Base-by-base conservation (phyloP, 2,329 filamentous ascomycete species). In the Rhynchosporium agropyri region DNA sequence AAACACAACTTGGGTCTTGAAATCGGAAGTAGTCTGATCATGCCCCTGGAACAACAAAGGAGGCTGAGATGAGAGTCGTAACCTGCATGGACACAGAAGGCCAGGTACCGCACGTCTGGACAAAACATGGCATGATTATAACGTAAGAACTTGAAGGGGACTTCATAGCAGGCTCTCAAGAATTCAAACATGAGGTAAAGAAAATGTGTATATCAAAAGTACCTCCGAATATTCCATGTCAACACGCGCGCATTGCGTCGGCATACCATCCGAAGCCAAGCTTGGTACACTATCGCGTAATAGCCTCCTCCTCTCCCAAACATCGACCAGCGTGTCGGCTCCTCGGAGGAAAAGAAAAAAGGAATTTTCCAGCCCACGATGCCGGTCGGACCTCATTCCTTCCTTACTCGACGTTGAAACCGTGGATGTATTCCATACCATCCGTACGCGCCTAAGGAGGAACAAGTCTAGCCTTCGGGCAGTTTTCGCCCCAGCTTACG, bases 111-210 rank as follows among this genome's bases (percentile, higher is more conserved):
- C 12, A 43, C 20, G 20, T 20, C 20, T 20, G 20, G 20, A 36
- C 33, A 33, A 33, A 38, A 36, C 1, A 13, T 36, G 13, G 31
- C n/a, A n/a, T 20, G 33, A 38, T n/a, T 31, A 53, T 42, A 54
- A 54, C 51, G 51, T 54, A 54, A 54, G 29, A 33, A 15, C 28
- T 40, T 54, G 33, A 54, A 12, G 42, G 51, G 40, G 1, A 42
- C 42, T 54, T 38, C n/a, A 10, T 15, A 42, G n/a, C 20, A 10
- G 36, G 8, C n/a, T 26, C 26, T 42, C 28, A 15, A 42, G 38
- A 40, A 13, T 10, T 7, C 36, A 54, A 42, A 26, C 12, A 4
- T 28, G 6, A 46, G 33, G 36, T 20, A 33, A 20, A 38, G n/a
- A 36, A 10, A n/a, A n/a, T 10, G 6, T 1, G 26, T n/a, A 20